These are phyloP conservation scores for Aspergillus sp. DNA, from an alignment of 2,329 filamentous ascomycete genomes.

Conservation along the genomic window DNA sequence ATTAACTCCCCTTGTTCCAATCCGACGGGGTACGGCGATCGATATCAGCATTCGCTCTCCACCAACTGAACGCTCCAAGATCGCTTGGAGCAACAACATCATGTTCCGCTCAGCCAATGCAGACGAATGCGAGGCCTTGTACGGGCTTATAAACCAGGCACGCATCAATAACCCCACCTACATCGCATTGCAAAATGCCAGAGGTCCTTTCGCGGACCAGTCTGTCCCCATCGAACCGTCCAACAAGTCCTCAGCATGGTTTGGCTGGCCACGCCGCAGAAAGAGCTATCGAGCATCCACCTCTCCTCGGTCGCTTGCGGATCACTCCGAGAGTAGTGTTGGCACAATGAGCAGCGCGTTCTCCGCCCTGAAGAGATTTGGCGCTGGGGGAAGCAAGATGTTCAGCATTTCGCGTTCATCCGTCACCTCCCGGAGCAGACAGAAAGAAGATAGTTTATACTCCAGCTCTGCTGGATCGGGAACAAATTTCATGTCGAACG, in stretches of 20 bases:
- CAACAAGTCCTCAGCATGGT: conserved; percentile 39
- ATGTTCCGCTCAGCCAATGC: conserved; percentile 81
- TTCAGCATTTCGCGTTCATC: conserved; percentile 84
- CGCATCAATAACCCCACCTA: conserved; percentile 92
- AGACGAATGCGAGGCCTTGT: conserved; percentile 77
- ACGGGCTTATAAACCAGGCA: conserved; percentile 80
- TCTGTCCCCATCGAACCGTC: conserved; percentile 49
- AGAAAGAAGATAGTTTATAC: conserved; percentile 55
- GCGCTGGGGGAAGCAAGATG: conserved; percentile 61
- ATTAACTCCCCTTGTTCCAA: conserved; percentile 84
- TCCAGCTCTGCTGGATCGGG: conserved; percentile 51
- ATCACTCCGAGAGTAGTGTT: conserved; percentile 71
- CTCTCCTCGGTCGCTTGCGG: conserved; percentile 52
- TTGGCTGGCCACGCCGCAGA: conserved; percentile 51
- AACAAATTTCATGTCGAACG: conserved; percentile 52
- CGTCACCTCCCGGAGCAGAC: conserved; percentile 57
- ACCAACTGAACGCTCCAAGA: conserved; percentile 67
- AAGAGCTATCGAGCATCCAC: conserved; percentile 58
- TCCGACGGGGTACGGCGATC: conserved; percentile 84
- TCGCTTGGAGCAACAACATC: conserved; percentile 72
- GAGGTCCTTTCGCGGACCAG: conserved; percentile 57
- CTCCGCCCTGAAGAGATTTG: conserved; percentile 71
- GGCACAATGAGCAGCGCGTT: conserved; percentile 78
- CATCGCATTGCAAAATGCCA: conserved; percentile 71
- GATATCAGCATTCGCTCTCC: conserved; percentile 93